Percentiles rank a stretch among this genome's conserved stretches.
Evolutionary conservation across 1,284 basidiomycete species (phyloP).

Genomic region (Tremellales sp.): DNA sequence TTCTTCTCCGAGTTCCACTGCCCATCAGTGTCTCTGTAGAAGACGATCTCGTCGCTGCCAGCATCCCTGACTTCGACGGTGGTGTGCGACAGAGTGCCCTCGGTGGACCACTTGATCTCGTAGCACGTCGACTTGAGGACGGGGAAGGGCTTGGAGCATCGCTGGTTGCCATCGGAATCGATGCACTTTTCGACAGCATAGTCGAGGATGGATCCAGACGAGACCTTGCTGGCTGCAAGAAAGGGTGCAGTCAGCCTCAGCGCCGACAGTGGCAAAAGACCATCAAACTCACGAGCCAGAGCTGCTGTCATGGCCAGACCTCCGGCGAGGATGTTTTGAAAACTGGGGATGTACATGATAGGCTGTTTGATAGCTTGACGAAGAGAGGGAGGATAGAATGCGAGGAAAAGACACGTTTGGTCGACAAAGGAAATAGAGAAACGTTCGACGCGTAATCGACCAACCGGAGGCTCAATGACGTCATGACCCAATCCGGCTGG

Average conservation of each 20-base stretch:
- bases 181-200: slow-evolving; percentile 45
- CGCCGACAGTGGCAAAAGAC: slow-evolving; percentile 4
- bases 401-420: no score
- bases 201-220: slow-evolving; percentile 38
- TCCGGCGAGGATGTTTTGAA: slow-evolving; percentile 32
- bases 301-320: slow-evolving; percentile 34
- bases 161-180: slow-evolving; percentile 38
- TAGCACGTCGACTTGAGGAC: slow-evolving; percentile 44
- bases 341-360: slow-evolving; percentile 44
- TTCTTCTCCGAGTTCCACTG: slow-evolving; percentile 46
- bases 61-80: slow-evolving; percentile 47
- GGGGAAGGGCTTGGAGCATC: slow-evolving; percentile 47
- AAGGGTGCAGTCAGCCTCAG: neutral
- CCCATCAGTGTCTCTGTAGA: slow-evolving; percentile 46
- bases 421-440: no score
- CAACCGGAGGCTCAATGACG: no score
- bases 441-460: no score
- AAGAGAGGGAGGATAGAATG: no score
- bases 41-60: slow-evolving; percentile 42
- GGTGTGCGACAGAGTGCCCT: slow-evolving; percentile 45
- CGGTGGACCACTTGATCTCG: slow-evolving; percentile 45
- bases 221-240: slow-evolving; percentile 19
- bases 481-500: no score
- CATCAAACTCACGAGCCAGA: slow-evolving; percentile 24
- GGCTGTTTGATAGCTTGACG: no score